Evolutionary conservation across 768 basidiomycete genomes (phyloP).

Genomic region (Termitomyces sp.): DNA sequence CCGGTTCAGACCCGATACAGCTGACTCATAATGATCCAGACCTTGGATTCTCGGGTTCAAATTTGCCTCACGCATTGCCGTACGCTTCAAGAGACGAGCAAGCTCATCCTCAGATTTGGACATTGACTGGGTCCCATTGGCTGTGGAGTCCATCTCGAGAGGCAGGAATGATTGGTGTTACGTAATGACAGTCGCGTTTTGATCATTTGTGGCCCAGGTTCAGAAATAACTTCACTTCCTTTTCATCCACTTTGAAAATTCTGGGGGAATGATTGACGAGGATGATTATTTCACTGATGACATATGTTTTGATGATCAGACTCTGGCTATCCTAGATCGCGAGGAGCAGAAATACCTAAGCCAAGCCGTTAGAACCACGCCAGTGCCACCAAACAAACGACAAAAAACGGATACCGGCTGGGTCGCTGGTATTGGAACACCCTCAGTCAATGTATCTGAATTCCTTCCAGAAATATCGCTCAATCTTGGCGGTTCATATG

Average conservation of each 20-base stretch:
- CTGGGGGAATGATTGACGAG: conserved; percentile 47
- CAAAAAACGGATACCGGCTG: conserved; percentile 47
- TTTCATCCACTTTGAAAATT: background rate
- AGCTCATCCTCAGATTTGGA: conserved; percentile 38
- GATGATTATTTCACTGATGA: conserved; percentile 66
- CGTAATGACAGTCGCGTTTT: too few species aligned
- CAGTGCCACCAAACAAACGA: conserved; percentile 41
- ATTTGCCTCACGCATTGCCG: conserved; percentile 56
- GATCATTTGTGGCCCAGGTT: too few species aligned
- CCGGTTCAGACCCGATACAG: background rate
- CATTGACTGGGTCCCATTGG: conserved; percentile 18
- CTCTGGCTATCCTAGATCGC: conserved; percentile 55
- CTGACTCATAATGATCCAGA: conserved; percentile 9
- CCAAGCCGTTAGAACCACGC: conserved; percentile 17
- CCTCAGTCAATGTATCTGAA: conserved; percentile 36
- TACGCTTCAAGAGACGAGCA: conserved; percentile 49
- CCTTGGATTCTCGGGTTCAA: conserved; percentile 42
- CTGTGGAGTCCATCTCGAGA: conserved; percentile 24
- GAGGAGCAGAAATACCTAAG: conserved; percentile 43
- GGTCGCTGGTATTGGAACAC: conserved; percentile 26
- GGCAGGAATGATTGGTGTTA: conserved; percentile 6
- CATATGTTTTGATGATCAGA: conserved; percentile 55
- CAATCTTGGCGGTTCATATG: conserved; percentile 54
- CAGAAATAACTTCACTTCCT: background rate
- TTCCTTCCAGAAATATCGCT: conserved; percentile 61